Percentiles rank a stretch among this genome's conserved stretches.
These are phyloP conservation scores for Agaricales sp. DNA, from an alignment of 1,284 basidiomycete species.

Conservation along the genomic window DNA sequence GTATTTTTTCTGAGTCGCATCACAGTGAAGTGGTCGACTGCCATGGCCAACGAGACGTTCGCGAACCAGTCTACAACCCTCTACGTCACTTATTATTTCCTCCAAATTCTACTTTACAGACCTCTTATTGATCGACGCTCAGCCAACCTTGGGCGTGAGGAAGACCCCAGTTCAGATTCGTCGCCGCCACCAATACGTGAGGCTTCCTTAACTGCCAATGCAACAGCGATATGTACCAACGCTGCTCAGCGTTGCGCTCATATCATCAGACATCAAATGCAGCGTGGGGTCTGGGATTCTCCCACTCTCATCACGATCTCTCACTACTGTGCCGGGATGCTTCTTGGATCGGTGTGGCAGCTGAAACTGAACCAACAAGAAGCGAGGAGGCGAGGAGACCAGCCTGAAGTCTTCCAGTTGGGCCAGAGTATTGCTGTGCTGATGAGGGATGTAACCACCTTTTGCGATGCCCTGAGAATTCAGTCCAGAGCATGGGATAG, in stretches of 20 bases:
- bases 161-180: too few species aligned
- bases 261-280: constrained; percentile 43
- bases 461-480: background rate
- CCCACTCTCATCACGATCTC: constrained; percentile 30
- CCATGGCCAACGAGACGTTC: constrained; percentile 39
- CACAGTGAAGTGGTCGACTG: constrained; percentile 60
- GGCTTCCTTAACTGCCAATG: constrained; percentile 30
- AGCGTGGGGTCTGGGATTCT: constrained; percentile 28
- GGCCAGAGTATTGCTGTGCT: background rate
- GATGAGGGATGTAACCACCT: background rate
- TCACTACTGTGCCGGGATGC: constrained; percentile 32
- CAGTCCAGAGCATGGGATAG: background rate
- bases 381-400: background rate
- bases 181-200: too few species aligned
- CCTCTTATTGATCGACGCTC: constrained; percentile 51
- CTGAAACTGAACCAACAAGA: constrained; percentile 20
- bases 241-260: constrained; percentile 54
- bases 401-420: background rate
- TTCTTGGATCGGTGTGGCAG: constrained; percentile 40
- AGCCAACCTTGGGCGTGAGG: too few species aligned
- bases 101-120: constrained; percentile 65
- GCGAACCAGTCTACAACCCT: constrained; percentile 63
- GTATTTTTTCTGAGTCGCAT: constrained; percentile 6
- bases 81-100: constrained; percentile 59
- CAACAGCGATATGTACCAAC: constrained; percentile 55